Percentiles rank a stretch among this genome's conserved stretches.
Evolutionary conservation across 768 basidiomycete species (phyloP).

Genomic region (Russula compacta): DNA sequence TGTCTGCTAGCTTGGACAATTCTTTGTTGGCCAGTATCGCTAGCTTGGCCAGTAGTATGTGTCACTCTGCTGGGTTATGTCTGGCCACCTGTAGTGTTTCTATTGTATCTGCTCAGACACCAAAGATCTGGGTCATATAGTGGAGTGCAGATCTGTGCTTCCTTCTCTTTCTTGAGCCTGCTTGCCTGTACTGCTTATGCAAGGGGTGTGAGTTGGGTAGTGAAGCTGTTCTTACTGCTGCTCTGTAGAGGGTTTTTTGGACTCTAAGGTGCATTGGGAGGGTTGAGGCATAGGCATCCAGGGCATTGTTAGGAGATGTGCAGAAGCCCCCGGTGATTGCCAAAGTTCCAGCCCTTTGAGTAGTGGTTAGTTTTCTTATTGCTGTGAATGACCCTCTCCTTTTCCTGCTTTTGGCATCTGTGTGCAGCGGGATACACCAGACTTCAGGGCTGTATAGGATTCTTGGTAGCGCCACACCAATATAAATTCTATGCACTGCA

Average conservation of each 20-base stretch:
- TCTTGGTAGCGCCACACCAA: background rate
- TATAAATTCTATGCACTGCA: background rate
- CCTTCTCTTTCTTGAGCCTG: too few relatives aligned
- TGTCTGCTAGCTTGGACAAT: too few relatives aligned
- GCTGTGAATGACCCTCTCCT: background rate
- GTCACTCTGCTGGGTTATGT: too few relatives aligned
- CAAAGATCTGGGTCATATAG: too few relatives aligned
- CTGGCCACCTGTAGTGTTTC: too few relatives aligned
- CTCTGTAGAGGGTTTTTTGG: background rate
- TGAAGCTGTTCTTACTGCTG: background rate
- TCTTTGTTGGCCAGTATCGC: too few relatives aligned
- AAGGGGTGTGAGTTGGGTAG: background rate
- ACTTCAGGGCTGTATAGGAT: constrained; percentile 1
- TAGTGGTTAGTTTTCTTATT: background rate
- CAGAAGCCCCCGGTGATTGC: constrained; percentile 21
- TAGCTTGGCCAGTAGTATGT: too few relatives aligned
- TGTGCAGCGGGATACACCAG: constrained; percentile 10
- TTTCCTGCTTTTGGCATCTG: too few relatives aligned
- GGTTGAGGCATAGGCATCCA: constrained; percentile 7
- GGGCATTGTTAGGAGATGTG: constrained; percentile 8
- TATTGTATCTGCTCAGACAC: too few relatives aligned
- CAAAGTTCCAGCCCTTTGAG: constrained; percentile 20
- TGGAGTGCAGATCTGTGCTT: too few relatives aligned
- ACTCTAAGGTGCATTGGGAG: constrained; percentile 8
- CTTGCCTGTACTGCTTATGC: too few relatives aligned